Conservation (phyloP, 2,329 filamentous ascomycete genomes). For the Trichoderma atrobrunneum region DNA sequence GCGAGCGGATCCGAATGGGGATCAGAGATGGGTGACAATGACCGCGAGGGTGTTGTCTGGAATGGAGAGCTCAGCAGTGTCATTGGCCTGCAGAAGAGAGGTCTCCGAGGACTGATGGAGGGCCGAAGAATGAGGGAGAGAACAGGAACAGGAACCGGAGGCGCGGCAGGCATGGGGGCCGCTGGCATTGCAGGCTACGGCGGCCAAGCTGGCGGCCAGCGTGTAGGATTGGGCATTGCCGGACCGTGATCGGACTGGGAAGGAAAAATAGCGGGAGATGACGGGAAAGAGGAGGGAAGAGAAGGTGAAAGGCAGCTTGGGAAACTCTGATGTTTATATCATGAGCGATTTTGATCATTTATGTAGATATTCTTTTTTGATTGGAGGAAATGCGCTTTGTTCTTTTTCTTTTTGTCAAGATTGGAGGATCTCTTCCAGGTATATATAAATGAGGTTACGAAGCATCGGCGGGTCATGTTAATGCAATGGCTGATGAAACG, state of each 20-base stretch:
- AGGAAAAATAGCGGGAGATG: not conserved
- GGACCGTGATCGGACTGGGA: constrained; percentile 32
- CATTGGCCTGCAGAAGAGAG: constrained; percentile 92
- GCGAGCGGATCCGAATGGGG: constrained; percentile 56
- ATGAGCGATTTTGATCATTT: constrained; percentile 16
- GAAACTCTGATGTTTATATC: constrained; percentile 11
- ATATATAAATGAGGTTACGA: constrained; percentile 17
- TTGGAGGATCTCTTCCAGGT: constrained; percentile 3
- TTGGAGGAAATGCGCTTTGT: constrained; percentile 13
- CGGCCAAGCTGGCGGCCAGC: constrained; percentile 29
- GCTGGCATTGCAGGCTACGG: constrained; percentile 23
- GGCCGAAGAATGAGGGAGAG: constrained; percentile 80
- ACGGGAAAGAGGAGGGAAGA: not conserved
- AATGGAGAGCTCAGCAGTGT: constrained; percentile 78
- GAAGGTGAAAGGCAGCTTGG: not conserved
- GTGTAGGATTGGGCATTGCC: constrained; percentile 55
- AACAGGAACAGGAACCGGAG: constrained; percentile 43
- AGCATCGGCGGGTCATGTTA: constrained; percentile 4
- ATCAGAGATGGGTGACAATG: constrained; percentile 51
- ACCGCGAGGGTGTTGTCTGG: constrained; percentile 63
- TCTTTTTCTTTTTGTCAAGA: constrained; percentile 15
- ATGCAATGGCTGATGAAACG: constrained; percentile 5
- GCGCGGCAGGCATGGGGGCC: constrained; percentile 22
- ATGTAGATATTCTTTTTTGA: constrained; percentile 16
- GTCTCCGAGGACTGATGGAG: constrained; percentile 90